Percentiles rank a stretch among this genome's conserved stretches.
phyloP scores from a whole-genome alignment of 2,329 filamentous ascomycete species.

The Pseudogymnoascus sp. region DNA sequence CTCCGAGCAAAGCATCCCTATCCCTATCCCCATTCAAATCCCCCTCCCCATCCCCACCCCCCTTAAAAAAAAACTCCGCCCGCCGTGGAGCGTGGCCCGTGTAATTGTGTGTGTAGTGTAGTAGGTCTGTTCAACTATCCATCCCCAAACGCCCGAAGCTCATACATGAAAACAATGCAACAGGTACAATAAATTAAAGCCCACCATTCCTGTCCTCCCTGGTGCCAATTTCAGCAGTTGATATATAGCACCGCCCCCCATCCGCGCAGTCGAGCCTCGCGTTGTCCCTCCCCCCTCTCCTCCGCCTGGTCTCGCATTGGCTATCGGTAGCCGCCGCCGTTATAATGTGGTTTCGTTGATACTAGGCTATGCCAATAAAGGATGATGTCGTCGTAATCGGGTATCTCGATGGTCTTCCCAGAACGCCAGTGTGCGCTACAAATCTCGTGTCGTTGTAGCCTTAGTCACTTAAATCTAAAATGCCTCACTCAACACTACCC shows the following conservation, averaged over 20 bases:
- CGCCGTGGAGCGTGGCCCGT: not conserved
- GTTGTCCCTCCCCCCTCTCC: not conserved
- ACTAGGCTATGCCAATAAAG: not conserved
- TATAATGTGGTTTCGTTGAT: not conserved
- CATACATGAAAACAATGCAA: conserved; percentile 2
- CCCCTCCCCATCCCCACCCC: not conserved
- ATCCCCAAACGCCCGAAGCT: not conserved
- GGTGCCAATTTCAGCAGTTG: not conserved
- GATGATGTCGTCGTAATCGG: not conserved
- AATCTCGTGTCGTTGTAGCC: not conserved
- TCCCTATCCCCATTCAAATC: not conserved
- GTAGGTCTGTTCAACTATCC: conserved; percentile 4
- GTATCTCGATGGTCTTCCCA: conserved; percentile 2
- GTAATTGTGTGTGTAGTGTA: not conserved
- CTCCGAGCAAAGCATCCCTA: not conserved
- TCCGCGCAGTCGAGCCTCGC: no score
- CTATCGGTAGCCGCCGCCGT: not conserved
- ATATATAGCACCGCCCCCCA: not conserved
- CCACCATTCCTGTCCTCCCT: not conserved
- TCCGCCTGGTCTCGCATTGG: not conserved
- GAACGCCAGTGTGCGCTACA: not conserved
- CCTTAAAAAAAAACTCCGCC: not conserved
- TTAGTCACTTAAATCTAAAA: not conserved
- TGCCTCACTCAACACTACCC: not conserved
- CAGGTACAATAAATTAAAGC: not conserved